A percentile compares a stretch with the other conserved stretches of the same genome.
These are phyloP conservation scores for Balakata baccata DNA, from an alignment of 345 rosid species.

Conservation along the genomic window DNA sequence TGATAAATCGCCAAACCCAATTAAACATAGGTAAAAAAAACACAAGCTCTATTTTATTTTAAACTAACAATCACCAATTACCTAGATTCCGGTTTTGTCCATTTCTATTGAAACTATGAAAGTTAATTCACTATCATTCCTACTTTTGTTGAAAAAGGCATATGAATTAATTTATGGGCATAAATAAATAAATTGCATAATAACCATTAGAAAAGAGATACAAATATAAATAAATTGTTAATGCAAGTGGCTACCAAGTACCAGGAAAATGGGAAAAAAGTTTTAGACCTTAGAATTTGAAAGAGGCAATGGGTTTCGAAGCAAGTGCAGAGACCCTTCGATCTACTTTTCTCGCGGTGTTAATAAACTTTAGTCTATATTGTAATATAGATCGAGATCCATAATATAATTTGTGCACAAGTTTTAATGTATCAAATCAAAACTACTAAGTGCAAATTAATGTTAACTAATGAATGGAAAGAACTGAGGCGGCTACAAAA, in stretches of 20 bases:
- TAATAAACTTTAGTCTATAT: no score
- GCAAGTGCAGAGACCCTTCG: slow-evolving; percentile 59
- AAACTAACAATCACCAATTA: background rate
- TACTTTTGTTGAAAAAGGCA: slow-evolving; percentile 5
- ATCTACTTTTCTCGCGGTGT: no score
- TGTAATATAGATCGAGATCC: no score
- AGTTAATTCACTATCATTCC: no score
- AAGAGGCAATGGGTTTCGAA: slow-evolving; percentile 44
- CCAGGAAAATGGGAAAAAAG: background rate
- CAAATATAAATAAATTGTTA: background rate
- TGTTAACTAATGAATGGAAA: no score
- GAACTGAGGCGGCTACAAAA: no score
- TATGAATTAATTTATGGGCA: background rate
- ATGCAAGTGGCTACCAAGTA: background rate
- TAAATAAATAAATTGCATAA: background rate
- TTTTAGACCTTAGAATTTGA: slow-evolving; percentile 52
- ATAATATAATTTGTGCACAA: no score
- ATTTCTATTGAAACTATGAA: no score
- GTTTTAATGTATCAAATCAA: no score
- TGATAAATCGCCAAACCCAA: background rate
- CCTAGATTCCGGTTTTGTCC: background rate
- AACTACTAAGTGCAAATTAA: no score
- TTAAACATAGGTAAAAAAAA: background rate
- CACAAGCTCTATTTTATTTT: background rate
- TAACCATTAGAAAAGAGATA: slow-evolving; percentile 11